Evolutionary conservation across 805 yeast species (phyloP), one percentile per base, ranked within the genome.

Genomic region (Candida glaebosa): DNA sequence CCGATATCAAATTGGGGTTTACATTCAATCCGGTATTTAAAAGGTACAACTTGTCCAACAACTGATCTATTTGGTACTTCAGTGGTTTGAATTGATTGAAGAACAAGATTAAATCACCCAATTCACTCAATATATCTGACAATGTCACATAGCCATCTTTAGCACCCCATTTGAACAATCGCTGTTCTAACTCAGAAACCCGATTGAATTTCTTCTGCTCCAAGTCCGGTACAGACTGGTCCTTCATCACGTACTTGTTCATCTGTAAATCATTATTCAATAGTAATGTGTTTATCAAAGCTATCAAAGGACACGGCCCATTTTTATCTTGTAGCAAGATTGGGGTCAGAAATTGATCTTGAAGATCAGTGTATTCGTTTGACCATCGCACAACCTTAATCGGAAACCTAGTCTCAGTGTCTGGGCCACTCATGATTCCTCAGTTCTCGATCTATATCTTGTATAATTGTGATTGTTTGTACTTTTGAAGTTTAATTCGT

Each of bases 231-330:
- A 31, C 31, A n/a, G 25, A 24, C 5, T 28, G 18, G 14, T 37
- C 41, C 16, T 44, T 43, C 22, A 47, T 38, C 3, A 40, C 37
- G 14, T 28, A 24, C 30, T 47, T 45, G n/a, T 54, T 39, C 17
- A 46, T 40, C 19, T 48, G 49, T 8, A 62, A 42, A 42, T 74
- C 79, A 37, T 58, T 51, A 3, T 79, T 64, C 15, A 89, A 59
- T 5, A 87, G 57, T 12, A 90, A 57, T 0, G 87, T 76, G 56
- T 90, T 90, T 37, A 79, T 73, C 31, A 90, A 63, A 0, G 96
- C 90, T 10, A 90, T 73, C 30, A 90, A 60, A 2, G 96, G 95
- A 56, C 96, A 89, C 0, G 96, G 96, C 0, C 96, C 96, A 54
- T 88, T 87, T 37, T 65, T 69, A 47, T 87, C 86, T 64, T 89